Evolutionary conservation across 371 early-diverging fungal species (phyloP).

Genomic region (Zopfochytrium polystomum): DNA sequence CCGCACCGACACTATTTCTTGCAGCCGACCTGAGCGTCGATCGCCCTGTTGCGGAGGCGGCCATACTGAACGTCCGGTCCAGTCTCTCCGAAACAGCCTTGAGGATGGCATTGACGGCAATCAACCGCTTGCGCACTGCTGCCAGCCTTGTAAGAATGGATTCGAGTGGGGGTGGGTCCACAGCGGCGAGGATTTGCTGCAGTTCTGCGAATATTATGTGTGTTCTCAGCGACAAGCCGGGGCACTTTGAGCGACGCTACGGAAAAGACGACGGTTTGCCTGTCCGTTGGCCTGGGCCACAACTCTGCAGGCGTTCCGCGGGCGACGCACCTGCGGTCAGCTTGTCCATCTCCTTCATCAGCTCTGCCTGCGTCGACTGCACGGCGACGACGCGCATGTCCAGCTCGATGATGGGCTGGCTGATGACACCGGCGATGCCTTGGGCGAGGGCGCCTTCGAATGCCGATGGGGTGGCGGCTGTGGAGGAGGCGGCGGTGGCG

Average conservation of each 20-base stretch:
- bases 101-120: conserved; percentile 10
- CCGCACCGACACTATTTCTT: too few species aligned
- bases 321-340: conserved; percentile 20
- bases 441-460: too few species aligned
- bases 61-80: too few species aligned
- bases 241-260: background rate
- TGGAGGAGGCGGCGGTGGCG: too few species aligned
- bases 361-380: conserved; percentile 27
- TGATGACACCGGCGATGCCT: conserved; percentile 10
- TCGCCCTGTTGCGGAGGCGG: too few species aligned
- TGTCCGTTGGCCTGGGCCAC: background rate
- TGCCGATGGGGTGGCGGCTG: too few species aligned
- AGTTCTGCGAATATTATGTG: too few species aligned
- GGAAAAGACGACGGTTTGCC: background rate
- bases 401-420: conserved; percentile 28
- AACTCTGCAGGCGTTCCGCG: background rate
- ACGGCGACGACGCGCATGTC: conserved; percentile 38
- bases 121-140: conserved; percentile 19
- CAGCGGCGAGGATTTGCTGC: conserved; percentile 18
- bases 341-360: conserved; percentile 32
- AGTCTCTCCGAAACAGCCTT: conserved; percentile 15
- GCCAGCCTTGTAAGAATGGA: conserved; percentile 14
- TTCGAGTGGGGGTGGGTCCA: conserved; percentile 26
- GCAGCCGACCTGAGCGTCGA: too few species aligned
- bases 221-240: too few species aligned